These are phyloP conservation scores for Dacryopinax spathularia DNA, from an alignment of 768 basidiomycete genomes.

Conservation along the genomic window DNA sequence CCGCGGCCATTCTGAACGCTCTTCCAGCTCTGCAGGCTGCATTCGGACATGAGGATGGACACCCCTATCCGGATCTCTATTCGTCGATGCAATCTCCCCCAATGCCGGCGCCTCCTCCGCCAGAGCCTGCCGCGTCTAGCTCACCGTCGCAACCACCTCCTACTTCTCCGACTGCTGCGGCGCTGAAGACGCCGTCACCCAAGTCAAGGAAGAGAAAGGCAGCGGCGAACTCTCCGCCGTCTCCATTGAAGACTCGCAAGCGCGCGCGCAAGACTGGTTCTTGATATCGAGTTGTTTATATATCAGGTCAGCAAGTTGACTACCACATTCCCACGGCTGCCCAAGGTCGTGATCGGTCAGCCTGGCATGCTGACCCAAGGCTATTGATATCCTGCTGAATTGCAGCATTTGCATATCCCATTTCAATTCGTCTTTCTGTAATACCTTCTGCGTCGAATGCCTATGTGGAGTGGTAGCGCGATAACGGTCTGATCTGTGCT, in stretches of 20 bases:
- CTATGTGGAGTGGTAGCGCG: too few relatives aligned
- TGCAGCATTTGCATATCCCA: not conserved
- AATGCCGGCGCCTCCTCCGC: not conserved
- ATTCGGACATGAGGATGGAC: not conserved
- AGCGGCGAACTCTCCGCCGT: not conserved
- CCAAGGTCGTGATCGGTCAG: too few relatives aligned
- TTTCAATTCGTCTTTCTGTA: too few relatives aligned
- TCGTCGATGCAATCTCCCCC: not conserved
- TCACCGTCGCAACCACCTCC: not conserved
- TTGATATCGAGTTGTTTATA: too few relatives aligned
- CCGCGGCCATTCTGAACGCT: not conserved
- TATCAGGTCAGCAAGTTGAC: too few relatives aligned
- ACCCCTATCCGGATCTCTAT: not conserved
- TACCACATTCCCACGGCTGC: too few relatives aligned
- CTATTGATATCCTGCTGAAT: not conserved
- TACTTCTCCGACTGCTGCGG: not conserved
- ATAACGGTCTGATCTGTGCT: too few relatives aligned
- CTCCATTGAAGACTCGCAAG: not conserved
- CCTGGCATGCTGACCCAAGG: too few relatives aligned
- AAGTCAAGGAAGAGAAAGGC: not conserved
- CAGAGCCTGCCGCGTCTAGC: not conserved
- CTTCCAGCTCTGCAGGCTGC: not conserved
- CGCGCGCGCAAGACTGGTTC: not conserved
- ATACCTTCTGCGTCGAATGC: not conserved
- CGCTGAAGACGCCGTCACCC: not conserved